phyloP scores from a whole-genome alignment of 164 flowering plant species.

The Cinnamomum chago region DNA sequence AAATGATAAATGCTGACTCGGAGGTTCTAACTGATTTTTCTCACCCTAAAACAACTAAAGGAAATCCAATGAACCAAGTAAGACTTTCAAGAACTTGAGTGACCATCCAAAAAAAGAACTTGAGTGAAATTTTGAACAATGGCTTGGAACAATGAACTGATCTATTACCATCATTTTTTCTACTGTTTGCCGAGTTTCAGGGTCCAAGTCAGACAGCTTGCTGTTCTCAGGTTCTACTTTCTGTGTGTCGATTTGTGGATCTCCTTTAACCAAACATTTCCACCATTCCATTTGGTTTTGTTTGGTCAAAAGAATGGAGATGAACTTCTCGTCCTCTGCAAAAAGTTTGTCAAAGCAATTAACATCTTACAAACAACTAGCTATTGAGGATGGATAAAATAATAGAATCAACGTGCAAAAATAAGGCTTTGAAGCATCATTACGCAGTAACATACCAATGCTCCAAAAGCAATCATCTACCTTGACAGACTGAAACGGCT shows the following conservation, averaged over 20 bases:
- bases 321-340: conserved; percentile 72
- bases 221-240: conserved; percentile 92
- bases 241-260: conserved; percentile 87
- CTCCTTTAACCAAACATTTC: conserved; percentile 82
- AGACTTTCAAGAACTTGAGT: no score
- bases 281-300: conserved; percentile 98
- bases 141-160: no score
- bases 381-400: neutral
- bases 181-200: conserved; percentile 82
- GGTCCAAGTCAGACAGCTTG: conserved; percentile 78
- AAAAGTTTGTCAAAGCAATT: neutral
- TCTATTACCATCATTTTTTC: conserved; percentile 95
- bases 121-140: no score
- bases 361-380: neutral
- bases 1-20: no score
- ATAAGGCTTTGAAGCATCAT: neutral
- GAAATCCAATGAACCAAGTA: no score
- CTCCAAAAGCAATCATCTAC: conserved; percentile 96
- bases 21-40: no score
- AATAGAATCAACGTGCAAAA: neutral
- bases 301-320: conserved; percentile 78
- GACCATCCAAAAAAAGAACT: no score
- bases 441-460: conserved; percentile 47
- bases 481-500: conserved; percentile 59
- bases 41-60: no score